phyloP scores from a whole-genome alignment of 2,329 filamentous ascomycete genomes.

The Atkinsonella hypoxylon region DNA sequence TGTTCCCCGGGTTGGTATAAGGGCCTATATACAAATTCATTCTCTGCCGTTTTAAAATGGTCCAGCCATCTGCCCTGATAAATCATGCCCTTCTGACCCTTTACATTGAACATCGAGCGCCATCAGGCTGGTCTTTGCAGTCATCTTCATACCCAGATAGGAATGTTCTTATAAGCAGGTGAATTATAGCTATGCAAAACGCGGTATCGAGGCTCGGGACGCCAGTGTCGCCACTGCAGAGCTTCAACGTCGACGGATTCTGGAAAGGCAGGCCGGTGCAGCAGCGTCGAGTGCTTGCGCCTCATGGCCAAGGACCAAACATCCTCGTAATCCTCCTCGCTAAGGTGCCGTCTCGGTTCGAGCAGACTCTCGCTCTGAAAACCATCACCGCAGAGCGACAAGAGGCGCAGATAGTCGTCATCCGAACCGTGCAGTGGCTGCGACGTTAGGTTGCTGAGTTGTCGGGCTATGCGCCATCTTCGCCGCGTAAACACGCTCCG shows the following conservation, averaged over 20 bases:
- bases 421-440: neutral
- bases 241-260: neutral
- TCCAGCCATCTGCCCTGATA: neutral
- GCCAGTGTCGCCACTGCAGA: constrained; percentile 5
- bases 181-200: constrained; percentile 48
- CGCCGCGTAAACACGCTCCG: constrained; percentile 5
- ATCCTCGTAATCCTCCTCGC: neutral
- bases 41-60: too few species aligned
- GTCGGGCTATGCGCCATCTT: neutral
- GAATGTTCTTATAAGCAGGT: constrained; percentile 40
- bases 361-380: neutral
- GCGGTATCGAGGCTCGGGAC: constrained; percentile 29
- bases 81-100: neutral
- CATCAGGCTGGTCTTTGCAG: too few species aligned
- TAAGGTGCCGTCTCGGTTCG: neutral
- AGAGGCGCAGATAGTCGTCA: neutral
- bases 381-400: neutral
- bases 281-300: constrained; percentile 7
- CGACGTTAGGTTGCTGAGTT: neutral
- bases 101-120: neutral
- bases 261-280: constrained; percentile 6
- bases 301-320: neutral
- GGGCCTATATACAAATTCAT: too few species aligned
- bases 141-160: constrained; percentile 47
- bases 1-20: too few species aligned